phyloP scores from a whole-genome alignment of 2,329 filamentous ascomycete genomes.

The Blastomyces silverae region DNA sequence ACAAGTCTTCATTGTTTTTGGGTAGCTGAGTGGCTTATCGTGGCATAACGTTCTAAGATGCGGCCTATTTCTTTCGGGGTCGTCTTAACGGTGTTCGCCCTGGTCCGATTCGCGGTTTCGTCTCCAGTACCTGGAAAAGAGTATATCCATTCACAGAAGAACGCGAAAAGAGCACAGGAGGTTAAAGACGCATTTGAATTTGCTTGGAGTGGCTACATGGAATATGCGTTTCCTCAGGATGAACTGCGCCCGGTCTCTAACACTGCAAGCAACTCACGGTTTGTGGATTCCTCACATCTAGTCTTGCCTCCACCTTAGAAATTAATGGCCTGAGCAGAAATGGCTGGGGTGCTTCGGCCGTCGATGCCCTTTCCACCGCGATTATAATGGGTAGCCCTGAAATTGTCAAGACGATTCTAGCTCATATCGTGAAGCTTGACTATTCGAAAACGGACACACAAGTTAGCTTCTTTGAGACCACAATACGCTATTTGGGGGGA shows the following conservation, averaged over 20 bases:
- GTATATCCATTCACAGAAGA: neutral
- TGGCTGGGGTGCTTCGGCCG: conserved; percentile 74
- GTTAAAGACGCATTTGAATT: conserved; percentile 63
- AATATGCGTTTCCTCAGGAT: conserved; percentile 71
- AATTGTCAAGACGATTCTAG: conserved; percentile 63
- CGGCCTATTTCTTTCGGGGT: neutral
- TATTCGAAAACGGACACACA: conserved; percentile 55
- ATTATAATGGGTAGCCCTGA: conserved; percentile 64
- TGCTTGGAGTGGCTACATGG: conserved; percentile 66
- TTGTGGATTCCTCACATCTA: conserved; percentile 23
- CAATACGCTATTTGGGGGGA: conserved; percentile 78
- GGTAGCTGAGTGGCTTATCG: neutral
- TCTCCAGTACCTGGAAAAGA: conserved; percentile 12
- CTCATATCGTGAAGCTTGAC: conserved; percentile 63
- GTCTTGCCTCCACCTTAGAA: neutral
- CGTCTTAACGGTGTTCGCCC: neutral
- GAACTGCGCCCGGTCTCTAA: conserved; percentile 65
- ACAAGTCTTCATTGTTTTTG: neutral
- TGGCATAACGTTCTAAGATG: neutral
- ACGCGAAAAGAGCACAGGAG: conserved; percentile 44
- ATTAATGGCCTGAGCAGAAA: conserved; percentile 50
- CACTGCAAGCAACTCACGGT: conserved; percentile 62
- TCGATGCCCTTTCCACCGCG: conserved; percentile 74
- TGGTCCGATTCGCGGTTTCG: conserved; percentile 15
- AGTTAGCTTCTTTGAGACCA: conserved; percentile 82